These are phyloP conservation scores for Globisporangium parvum DNA, from an alignment of 352 stramenopile species.

Conservation along the genomic window DNA sequence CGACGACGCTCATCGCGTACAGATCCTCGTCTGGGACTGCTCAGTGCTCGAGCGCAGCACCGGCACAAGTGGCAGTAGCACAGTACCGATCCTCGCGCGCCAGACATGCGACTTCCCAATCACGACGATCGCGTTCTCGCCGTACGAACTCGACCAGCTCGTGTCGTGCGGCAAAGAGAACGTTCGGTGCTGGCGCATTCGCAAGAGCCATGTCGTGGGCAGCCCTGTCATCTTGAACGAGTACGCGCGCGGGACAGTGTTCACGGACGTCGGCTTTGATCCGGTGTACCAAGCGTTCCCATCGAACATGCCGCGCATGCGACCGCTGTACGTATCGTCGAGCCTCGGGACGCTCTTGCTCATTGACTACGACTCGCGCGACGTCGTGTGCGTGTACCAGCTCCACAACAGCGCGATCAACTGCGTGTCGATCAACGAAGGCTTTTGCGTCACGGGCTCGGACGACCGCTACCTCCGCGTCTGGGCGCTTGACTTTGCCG, in stretches of 20 bases:
- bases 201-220: conserved; percentile 57
- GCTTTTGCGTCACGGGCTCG: conserved; percentile 86
- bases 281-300: conserved; percentile 46
- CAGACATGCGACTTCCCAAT: conserved; percentile 88
- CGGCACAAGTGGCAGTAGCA: not conserved
- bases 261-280: conserved; percentile 86
- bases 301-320: conserved; percentile 41
- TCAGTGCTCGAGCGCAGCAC: conserved; percentile 9
- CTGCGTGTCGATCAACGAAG: conserved; percentile 81
- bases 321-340: conserved; percentile 75
- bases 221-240: conserved; percentile 86
- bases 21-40: conserved; percentile 77
- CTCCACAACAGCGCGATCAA: conserved; percentile 85
- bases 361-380: conserved; percentile 76
- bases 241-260: conserved; percentile 80
- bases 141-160: conserved; percentile 74
- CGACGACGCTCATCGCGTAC: conserved; percentile 58
- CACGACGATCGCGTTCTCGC: conserved; percentile 65
- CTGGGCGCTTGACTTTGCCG: conserved; percentile 89
- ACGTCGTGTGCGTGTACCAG: conserved; percentile 87
- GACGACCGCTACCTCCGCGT: conserved; percentile 86
- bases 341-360: conserved; percentile 71
- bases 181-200: conserved; percentile 88
- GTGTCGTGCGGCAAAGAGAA: conserved; percentile 90
- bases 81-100: conserved; percentile 46